Base-by-base conservation (phyloP, 495 filamentous ascomycete species). In the Penicillium desertorum region DNA sequence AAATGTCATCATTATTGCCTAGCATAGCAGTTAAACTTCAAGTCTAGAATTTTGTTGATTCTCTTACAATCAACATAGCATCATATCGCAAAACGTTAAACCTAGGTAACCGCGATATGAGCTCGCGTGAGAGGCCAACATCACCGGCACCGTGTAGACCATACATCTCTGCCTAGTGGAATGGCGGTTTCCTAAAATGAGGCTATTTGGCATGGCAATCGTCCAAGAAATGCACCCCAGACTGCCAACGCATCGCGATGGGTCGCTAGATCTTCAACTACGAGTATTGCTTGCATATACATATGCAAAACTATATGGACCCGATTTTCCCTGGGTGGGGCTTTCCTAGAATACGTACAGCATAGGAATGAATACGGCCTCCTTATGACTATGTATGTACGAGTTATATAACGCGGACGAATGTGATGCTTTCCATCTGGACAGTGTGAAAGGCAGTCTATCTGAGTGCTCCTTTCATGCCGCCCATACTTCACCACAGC, bases 191-290 rank as follows among this genome's bases (percentile, higher is more conserved):
- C 17, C 29, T 32, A 17, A 20, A 20, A 36, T 36, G 34, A 36
- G 34, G 14, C 34, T 7, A 37, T n/a, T 7, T 37, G 14, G 1
- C 16, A 37, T 5, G 12, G 34, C 45, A 45, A 47, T 14, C 16
- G 5, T 11, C 20, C 37, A 44, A 30, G 29, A 32, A 41, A 49
- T 44, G 45, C 37, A 57, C 45, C 45, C 54, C 54, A 44, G 39
- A 51, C 12, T 5, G 25, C 54, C 54, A 51, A 51, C 27, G 46
- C 54, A 57, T 57, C 37, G 10, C 23, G 45, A 57, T 57, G 54
- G 54, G 54, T 50, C 47, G 5, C 47, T 50, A n/a, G 36, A 22
- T 22, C 20, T 12, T 37, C 30, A 12, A 37, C 30, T 50, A 29
- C 19, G 32, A 37, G 29, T 49, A 49, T 50, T 50, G 17, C 47